Evolutionary conservation across 805 yeast genomes (phyloP).

Genomic region (Starmera dryadoides): DNA sequence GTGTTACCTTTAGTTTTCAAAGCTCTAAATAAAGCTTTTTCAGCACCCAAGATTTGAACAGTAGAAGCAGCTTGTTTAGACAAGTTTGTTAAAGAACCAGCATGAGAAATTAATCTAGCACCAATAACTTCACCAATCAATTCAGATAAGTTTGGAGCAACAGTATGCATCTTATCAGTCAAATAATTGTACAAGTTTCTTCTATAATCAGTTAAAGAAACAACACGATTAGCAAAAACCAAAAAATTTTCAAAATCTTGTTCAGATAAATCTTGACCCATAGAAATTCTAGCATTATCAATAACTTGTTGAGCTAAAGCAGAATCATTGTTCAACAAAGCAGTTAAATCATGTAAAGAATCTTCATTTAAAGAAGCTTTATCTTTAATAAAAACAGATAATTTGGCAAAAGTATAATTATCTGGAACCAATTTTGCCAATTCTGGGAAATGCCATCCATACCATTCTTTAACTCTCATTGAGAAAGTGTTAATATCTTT

Average conservation of each 20-base stretch:
- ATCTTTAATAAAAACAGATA: conserved; percentile 78
- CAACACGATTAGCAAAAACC: conserved; percentile 91
- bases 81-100: conserved; percentile 93
- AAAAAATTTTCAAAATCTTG: conserved; percentile 88
- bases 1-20: conserved; percentile 97
- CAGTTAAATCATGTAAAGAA: conserved; percentile 84
- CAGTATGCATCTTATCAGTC: conserved; percentile 93
- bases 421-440: conserved; percentile 98
- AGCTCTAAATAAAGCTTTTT: conserved; percentile 97
- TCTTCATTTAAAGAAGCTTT: conserved; percentile 78
- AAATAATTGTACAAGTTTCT: conserved; percentile 75
- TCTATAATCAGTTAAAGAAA: conserved; percentile 87
- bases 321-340: conserved; percentile 74
- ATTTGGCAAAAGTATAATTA: conserved; percentile 91
- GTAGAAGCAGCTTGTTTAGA: conserved; percentile 99
- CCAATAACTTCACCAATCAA: conserved; percentile 98
- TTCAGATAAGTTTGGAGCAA: conserved; percentile 95
- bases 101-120: conserved; percentile 96
- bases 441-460: conserved; percentile 99
- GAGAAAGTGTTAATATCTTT: conserved; percentile 97
- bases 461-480: conserved; percentile 99
- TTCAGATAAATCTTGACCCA: conserved; percentile 98
- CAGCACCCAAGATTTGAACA: conserved; percentile 98
- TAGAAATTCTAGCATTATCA: conserved; percentile 92
- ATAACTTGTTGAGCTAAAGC: conserved; percentile 86